A percentile compares a stretch with the other conserved stretches of the same genome.
phyloP scores from a whole-genome alignment of 2,329 filamentous ascomycete genomes.

The Pseudogymnoascus sp. region DNA sequence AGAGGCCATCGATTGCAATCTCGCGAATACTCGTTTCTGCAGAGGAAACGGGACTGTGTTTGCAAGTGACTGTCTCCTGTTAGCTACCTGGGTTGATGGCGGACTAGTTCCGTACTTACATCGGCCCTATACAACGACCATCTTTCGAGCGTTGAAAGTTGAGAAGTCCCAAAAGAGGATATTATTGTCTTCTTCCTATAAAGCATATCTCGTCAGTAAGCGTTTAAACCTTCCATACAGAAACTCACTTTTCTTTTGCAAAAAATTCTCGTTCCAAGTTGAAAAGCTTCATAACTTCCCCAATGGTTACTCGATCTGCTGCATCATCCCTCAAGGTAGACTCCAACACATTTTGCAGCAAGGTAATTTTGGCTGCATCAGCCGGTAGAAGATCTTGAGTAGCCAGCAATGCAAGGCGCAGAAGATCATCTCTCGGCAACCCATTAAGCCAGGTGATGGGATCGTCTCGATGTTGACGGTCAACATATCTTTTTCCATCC shows the following conservation, averaged over 20 bases:
- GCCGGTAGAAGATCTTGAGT: not conserved
- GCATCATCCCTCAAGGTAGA: not conserved
- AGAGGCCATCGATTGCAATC: not conserved
- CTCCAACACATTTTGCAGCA: not conserved
- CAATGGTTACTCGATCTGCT: not conserved
- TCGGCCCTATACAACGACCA: conserved; percentile 3
- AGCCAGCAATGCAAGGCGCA: conserved; percentile 5
- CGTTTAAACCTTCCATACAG: accelerated
- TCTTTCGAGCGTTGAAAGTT: conserved; percentile 1
- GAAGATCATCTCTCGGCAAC: not conserved
- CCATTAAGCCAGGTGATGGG: not conserved
- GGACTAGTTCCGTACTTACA: not conserved
- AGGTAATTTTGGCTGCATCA: not conserved
- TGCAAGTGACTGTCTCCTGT: not conserved
- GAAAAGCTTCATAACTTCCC: conserved; percentile 3
- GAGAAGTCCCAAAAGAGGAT: not conserved
- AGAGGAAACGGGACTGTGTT: not conserved
- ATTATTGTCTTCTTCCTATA: not conserved
- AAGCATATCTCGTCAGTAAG: not conserved
- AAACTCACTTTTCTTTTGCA: not conserved
- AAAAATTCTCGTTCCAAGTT: not conserved
- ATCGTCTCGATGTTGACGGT: not conserved
- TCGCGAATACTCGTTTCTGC: not conserved
- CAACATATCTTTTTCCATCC: not conserved
- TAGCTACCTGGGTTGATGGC: not conserved